phyloP scores from a whole-genome alignment of 1,284 basidiomycete genomes.

The Tilletia horrida region DNA sequence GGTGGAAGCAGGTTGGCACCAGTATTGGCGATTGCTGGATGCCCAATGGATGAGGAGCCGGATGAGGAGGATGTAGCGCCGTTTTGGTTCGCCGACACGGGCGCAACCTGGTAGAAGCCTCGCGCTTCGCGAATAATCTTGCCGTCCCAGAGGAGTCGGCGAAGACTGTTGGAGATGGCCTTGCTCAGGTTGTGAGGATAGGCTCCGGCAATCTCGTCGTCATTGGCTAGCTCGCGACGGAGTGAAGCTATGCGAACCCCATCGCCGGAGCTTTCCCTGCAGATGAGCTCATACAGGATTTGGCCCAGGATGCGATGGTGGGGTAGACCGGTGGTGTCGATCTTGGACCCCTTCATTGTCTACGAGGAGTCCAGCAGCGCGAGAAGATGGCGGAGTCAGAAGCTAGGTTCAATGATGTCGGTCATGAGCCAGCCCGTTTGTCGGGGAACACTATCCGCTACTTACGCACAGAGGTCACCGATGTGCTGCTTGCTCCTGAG shows the following conservation, averaged over 20 bases:
- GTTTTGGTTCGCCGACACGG: background rate
- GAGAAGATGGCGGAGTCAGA: too few species aligned
- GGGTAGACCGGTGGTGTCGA: conserved; percentile 9
- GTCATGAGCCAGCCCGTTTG: too few species aligned
- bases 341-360: conserved; percentile 13
- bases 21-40: too few species aligned
- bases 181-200: conserved; percentile 16
- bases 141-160: conserved; percentile 11
- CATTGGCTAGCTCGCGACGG: conserved; percentile 7
- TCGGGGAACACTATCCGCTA: too few species aligned
- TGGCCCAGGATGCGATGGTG: conserved; percentile 17
- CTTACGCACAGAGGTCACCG: too few species aligned
- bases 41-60: too few species aligned
- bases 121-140: conserved; percentile 15
- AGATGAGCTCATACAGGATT: conserved; percentile 17
- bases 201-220: background rate
- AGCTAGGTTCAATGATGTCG: too few species aligned
- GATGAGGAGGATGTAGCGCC: too few species aligned
- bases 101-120: conserved; percentile 14
- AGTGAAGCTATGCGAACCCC: conserved; percentile 9
- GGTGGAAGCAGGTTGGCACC: too few species aligned
- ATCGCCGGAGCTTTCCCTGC: conserved; percentile 10
- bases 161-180: conserved; percentile 12
- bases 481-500: too few species aligned
- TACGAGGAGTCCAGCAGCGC: too few species aligned